These are phyloP conservation scores for Chrysosporium keratinophilum DNA, from an alignment of 2,329 filamentous ascomycete genomes.

Conservation along the genomic window DNA sequence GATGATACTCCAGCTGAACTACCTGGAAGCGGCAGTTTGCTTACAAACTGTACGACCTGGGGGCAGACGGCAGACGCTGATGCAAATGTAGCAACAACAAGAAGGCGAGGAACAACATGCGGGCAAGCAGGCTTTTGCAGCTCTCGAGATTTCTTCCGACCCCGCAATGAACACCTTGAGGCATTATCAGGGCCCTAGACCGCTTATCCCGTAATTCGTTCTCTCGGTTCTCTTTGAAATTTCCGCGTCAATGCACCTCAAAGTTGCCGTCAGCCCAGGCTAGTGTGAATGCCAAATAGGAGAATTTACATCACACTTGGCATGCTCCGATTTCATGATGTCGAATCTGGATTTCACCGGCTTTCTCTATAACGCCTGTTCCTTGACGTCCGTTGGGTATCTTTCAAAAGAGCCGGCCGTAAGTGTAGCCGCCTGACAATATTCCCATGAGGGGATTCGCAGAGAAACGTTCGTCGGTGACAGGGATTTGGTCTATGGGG, in stretches of 20 bases:
- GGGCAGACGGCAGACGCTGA: too few species aligned
- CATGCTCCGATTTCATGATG: background rate
- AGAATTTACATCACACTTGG: background rate
- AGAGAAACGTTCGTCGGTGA: background rate
- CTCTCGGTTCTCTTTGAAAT: background rate
- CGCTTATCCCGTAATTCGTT: background rate
- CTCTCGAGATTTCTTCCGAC: background rate
- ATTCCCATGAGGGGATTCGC: too few species aligned
- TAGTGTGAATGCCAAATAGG: background rate
- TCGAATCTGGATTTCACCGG: background rate
- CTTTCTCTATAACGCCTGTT: background rate
- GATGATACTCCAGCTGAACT: too few species aligned
- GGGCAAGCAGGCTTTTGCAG: too few species aligned
- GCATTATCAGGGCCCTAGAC: background rate
- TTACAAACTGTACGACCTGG: too few species aligned
- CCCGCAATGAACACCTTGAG: background rate
- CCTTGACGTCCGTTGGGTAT: background rate
- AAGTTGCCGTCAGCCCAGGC: background rate
- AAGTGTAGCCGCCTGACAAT: background rate
- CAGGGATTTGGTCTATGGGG: background rate
- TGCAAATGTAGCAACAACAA: too few species aligned
- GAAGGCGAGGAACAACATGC: too few species aligned
- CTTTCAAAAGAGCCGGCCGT: background rate
- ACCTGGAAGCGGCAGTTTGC: too few species aligned
- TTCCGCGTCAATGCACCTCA: background rate